Percentiles rank a stretch among this genome's conserved stretches.
Evolutionary conservation across 768 basidiomycete genomes (phyloP).

Genomic region (Xerocomus spinulosus): DNA sequence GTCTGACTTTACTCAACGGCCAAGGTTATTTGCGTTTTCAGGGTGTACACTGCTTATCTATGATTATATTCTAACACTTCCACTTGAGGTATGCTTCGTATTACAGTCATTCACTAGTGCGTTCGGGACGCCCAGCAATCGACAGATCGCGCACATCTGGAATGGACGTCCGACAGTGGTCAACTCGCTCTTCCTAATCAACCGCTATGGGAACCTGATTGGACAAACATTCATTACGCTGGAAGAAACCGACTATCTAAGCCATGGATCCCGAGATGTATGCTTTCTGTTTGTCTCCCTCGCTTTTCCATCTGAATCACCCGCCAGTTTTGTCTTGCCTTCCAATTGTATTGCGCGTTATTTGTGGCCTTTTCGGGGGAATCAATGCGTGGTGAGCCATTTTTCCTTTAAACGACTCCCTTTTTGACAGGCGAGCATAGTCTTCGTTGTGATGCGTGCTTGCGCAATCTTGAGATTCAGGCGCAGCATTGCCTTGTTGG

Average conservation of each 20-base stretch:
- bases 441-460: conserved; percentile 22
- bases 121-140: not conserved
- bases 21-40: conserved; percentile 10
- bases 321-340: conserved; percentile 4
- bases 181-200: conserved; percentile 14
- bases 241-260: conserved; percentile 20
- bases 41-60: conserved; percentile 24
- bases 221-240: conserved; percentile 21
- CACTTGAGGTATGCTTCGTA: conserved; percentile 19
- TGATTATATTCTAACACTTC: conserved; percentile 25
- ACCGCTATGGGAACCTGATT: conserved; percentile 13
- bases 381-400: conserved; percentile 13
- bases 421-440: conserved; percentile 2
- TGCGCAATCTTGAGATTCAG: conserved; percentile 23
- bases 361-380: conserved; percentile 5
- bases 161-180: conserved; percentile 9
- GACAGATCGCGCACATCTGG: conserved; percentile 20
- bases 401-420: not conserved
- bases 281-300: not conserved
- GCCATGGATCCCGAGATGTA: conserved; percentile 9
- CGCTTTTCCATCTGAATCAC: not conserved
- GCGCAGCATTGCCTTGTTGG: not conserved
- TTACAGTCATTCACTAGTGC: no score
- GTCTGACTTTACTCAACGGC: not conserved
- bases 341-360: not conserved